Conservation (phyloP, 495 filamentous ascomycete species). For the Astrothelium subdiscretum region DNA sequence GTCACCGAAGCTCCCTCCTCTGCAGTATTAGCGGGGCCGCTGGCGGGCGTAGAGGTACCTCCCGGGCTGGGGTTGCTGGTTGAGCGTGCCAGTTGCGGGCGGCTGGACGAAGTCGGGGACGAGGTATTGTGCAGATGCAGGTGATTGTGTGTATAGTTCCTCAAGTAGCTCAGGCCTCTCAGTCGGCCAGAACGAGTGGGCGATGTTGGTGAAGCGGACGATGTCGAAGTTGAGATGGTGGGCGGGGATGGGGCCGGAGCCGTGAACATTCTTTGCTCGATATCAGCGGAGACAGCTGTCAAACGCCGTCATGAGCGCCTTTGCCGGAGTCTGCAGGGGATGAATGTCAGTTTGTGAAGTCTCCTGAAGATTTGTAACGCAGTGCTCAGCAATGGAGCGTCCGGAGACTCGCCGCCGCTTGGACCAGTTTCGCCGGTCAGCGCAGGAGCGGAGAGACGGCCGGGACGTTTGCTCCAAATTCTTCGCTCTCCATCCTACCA, state of each 20-base stretch:
- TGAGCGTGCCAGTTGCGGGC: slow-evolving; percentile 5
- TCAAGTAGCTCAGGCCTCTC: slow-evolving; percentile 61
- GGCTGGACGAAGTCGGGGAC: slow-evolving; percentile 1
- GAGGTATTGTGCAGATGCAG: slow-evolving; percentile 38
- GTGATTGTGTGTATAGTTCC: slow-evolving; percentile 58
- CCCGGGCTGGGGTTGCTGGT: neutral
- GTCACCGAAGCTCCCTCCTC: neutral
- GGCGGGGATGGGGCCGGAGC: slow-evolving; percentile 37
- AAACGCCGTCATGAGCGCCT: neutral
- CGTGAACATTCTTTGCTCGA: slow-evolving; percentile 37
- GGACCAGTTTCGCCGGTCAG: neutral
- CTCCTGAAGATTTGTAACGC: neutral
- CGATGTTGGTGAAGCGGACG: slow-evolving; percentile 34
- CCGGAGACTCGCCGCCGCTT: neutral
- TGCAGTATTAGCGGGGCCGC: neutral
- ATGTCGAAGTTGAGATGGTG: slow-evolving; percentile 33
- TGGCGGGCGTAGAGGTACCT: neutral
- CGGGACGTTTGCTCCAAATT: neutral
- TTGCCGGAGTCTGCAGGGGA: neutral
- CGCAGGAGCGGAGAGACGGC: neutral
- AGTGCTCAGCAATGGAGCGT: neutral
- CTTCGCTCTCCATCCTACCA: neutral
- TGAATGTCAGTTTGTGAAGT: neutral
- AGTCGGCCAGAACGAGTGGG: slow-evolving; percentile 49
- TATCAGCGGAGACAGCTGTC: neutral